These are phyloP conservation scores for Colletotrichum godetiae DNA, from an alignment of 2,329 filamentous ascomycete genomes.

Conservation along the genomic window DNA sequence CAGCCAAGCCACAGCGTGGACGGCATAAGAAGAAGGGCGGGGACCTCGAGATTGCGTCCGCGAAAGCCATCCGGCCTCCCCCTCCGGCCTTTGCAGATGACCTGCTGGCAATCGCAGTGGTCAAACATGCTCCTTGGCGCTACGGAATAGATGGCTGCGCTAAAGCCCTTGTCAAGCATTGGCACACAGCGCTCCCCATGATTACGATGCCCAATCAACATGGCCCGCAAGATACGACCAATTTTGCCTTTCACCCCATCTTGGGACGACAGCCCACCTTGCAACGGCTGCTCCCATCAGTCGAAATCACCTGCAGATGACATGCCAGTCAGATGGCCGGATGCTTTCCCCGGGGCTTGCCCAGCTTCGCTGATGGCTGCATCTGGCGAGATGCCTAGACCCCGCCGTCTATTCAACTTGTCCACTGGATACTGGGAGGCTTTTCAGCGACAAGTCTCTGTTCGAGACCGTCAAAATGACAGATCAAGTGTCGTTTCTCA, in stretches of 20 bases:
- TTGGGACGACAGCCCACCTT: constrained; percentile 21
- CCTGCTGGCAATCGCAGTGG: constrained; percentile 15
- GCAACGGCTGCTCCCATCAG: constrained; percentile 28
- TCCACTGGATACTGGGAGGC: neutral
- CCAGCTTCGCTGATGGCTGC: constrained; percentile 11
- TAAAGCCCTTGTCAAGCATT: constrained; percentile 31
- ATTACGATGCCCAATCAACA: constrained; percentile 18
- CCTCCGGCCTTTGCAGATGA: constrained; percentile 14
- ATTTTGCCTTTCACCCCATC: neutral
- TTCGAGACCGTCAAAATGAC: constrained; percentile 24
- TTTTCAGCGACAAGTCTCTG: neutral
- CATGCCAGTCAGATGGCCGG: constrained; percentile 27
- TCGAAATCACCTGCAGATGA: constrained; percentile 27
- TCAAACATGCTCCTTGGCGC: constrained; percentile 17
- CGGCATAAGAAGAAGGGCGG: neutral
- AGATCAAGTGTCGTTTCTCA: constrained; percentile 31
- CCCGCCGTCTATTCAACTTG: neutral
- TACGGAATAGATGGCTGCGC: neutral
- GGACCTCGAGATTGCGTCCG: constrained; percentile 23
- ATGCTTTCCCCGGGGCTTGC: constrained; percentile 33
- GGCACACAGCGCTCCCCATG: constrained; percentile 11
- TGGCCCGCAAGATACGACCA: constrained; percentile 6
- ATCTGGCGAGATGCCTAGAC: constrained; percentile 10
- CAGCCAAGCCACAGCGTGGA: neutral
- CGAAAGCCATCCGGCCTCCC: constrained; percentile 16